Evolutionary conservation across 495 filamentous ascomycete genomes (phyloP).

Genomic region (Podospora sp.): DNA sequence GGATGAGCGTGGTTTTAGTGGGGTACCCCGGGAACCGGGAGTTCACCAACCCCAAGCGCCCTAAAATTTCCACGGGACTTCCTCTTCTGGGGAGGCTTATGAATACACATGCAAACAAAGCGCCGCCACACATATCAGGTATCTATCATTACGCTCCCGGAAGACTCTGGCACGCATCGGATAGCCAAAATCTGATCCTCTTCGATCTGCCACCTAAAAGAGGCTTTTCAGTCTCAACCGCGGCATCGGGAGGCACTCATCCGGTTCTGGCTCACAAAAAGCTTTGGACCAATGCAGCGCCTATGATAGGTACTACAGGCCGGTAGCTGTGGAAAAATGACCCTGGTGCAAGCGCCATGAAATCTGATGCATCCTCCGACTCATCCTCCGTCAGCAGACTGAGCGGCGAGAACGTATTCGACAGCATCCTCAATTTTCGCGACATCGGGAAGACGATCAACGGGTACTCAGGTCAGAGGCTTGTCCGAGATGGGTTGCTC

Average conservation of each 20-base stretch:
- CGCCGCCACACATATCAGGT: no score
- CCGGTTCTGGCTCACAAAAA: not conserved
- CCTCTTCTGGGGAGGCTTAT: no score
- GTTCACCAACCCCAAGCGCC: no score
- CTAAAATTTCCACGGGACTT: no score
- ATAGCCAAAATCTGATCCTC: not conserved
- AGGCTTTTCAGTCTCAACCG: not conserved
- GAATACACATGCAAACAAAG: no score
- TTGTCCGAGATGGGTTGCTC: constrained; percentile 68
- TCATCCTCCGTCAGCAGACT: not conserved
- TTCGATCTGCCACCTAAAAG: not conserved
- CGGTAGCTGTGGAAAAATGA: not conserved
- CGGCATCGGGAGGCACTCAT: not conserved
- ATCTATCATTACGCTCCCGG: no score
- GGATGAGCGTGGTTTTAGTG: no score
- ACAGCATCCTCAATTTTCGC: constrained; percentile 78
- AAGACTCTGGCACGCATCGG: not conserved
- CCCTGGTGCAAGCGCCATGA: not conserved
- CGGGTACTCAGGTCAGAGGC: constrained; percentile 54
- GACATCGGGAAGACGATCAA: constrained; percentile 81
- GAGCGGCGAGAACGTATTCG: constrained; percentile 42
- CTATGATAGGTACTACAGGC: not conserved
- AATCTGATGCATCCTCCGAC: not conserved
- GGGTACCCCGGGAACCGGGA: no score
- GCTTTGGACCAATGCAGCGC: not conserved